Base-by-base conservation (phyloP, 2,329 filamentous ascomycete species). In the Lojkania enalia region DNA sequence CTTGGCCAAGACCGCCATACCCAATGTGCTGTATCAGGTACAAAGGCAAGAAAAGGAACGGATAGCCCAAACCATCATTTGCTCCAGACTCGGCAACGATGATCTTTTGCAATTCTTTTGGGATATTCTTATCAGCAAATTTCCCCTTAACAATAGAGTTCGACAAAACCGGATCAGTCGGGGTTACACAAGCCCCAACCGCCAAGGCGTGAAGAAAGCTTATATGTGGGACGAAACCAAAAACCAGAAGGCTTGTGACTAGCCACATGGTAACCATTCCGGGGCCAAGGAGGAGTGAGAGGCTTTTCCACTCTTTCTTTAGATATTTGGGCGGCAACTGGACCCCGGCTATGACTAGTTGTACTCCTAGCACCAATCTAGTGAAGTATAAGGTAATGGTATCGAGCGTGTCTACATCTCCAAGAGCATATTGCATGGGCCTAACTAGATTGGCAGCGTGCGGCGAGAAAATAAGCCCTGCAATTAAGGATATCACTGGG, bases 111-210 rank as follows among this genome's bases (percentile, higher is more conserved):
- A 96, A 74, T 20, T 85, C 81, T 45, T 84, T 85, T 0, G 91
- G 90, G 14, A 96, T 85, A 64, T 96, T 94, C 59, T 90, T 86
- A 61, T 96, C 90, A 1, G 91, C 91, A 63, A 95, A 96, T 58
- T 88, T 91, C 21, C 90, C 90, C 73, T 96, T 96, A 35, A 96
- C 89, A 45, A 96, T 95, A 2, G 87, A 87, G 52, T 94, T 92
- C 13, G 87, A 92, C 27, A 96, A 70, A 1, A 96, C 84, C 0
- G 91, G 91, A 59, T 96, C 91, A 0, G 91, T 96, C 0, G 90
- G 91, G 2, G 91, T 94, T n/a, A 96, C 84, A 61, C 90, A 95
- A 0, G 90, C 87, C 1, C 84, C 90, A 9, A 95, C 76, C 13
- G 85, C 87, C 9, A 96, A 76, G 0, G 91, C 87, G 54, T 94